phyloP scores from a whole-genome alignment of 306 rosid species.

The Trichosanthes cucumerina region DNA sequence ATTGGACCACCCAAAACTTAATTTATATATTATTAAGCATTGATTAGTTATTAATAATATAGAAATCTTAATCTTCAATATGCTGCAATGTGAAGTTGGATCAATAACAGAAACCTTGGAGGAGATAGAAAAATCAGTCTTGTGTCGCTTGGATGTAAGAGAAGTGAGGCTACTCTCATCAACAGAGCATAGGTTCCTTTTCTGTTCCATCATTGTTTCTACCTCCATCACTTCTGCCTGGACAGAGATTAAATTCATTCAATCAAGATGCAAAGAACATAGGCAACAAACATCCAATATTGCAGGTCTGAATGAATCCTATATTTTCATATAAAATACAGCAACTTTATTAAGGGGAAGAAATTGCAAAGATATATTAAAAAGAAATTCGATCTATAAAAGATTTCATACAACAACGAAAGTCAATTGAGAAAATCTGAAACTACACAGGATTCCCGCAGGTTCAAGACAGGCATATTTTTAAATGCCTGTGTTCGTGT shows the following conservation, averaged over 20 bases:
- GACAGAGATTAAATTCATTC: slow-evolving; percentile 22
- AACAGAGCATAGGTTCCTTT: slow-evolving; percentile 72
- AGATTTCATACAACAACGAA: background rate
- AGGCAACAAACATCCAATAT: background rate
- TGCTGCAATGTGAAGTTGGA: background rate
- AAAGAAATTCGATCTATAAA: background rate
- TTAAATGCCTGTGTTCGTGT: background rate
- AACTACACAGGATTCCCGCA: background rate
- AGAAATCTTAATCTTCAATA: background rate
- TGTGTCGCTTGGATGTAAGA: slow-evolving; percentile 77
- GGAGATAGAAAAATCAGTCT: slow-evolving; percentile 63
- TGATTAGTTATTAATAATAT: background rate
- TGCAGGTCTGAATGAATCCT: background rate
- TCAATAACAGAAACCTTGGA: slow-evolving; percentile 47
- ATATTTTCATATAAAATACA: background rate
- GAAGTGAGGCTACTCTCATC: slow-evolving; percentile 58
- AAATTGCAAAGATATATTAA: background rate
- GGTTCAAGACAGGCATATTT: background rate
- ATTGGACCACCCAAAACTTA: background rate
- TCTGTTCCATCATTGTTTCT: slow-evolving; percentile 70
- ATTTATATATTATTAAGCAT: no score
- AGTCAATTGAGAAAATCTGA: background rate
- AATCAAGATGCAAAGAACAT: background rate
- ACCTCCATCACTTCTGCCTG: slow-evolving; percentile 42
- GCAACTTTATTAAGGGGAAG: background rate